A percentile compares a stretch with the other conserved stretches of the same genome.
Evolutionary conservation across 2,329 filamentous ascomycete genomes (phyloP).

Genomic region (Aspergillus sclerotialis): DNA sequence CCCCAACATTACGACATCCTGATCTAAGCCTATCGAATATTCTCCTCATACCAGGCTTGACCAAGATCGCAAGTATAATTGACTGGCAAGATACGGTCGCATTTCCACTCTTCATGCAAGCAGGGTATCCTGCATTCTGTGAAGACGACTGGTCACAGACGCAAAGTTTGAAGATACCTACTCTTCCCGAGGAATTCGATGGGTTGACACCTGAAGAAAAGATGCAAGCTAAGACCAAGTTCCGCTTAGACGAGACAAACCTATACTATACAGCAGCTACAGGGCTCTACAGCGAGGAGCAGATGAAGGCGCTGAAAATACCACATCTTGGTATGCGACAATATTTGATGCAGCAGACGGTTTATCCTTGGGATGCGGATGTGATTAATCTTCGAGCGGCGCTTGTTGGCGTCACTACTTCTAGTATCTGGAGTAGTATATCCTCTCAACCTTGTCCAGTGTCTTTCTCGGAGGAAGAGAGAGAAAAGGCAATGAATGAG

Average conservation of each 20-base stretch:
- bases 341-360: slow-evolving; percentile 19
- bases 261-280: slow-evolving; percentile 24
- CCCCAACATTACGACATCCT: slow-evolving; percentile 19
- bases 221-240: slow-evolving; percentile 9
- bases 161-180: slow-evolving; percentile 17
- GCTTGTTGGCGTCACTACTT: slow-evolving; percentile 16
- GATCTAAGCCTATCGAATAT: slow-evolving; percentile 22
- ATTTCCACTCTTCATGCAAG: slow-evolving; percentile 19
- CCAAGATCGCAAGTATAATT: slow-evolving; percentile 19
- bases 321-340: slow-evolving; percentile 18
- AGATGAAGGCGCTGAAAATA: slow-evolving; percentile 14
- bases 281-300: slow-evolving; percentile 14
- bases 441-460: slow-evolving; percentile 23
- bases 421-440: slow-evolving; percentile 28
- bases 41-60: slow-evolving; percentile 16
- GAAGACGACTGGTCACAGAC: slow-evolving; percentile 16
- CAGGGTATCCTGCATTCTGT: slow-evolving; percentile 20
- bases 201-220: slow-evolving; percentile 14
- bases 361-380: slow-evolving; percentile 22
- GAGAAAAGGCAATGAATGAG: slow-evolving; percentile 13
- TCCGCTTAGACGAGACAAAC: slow-evolving; percentile 20
- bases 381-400: slow-evolving; percentile 20
- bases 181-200: slow-evolving; percentile 18
- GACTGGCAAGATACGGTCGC: slow-evolving; percentile 22
- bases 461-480: slow-evolving; percentile 14